Conservation (phyloP, 306 rosid species). For the Cyclanthera cordifolia region DNA sequence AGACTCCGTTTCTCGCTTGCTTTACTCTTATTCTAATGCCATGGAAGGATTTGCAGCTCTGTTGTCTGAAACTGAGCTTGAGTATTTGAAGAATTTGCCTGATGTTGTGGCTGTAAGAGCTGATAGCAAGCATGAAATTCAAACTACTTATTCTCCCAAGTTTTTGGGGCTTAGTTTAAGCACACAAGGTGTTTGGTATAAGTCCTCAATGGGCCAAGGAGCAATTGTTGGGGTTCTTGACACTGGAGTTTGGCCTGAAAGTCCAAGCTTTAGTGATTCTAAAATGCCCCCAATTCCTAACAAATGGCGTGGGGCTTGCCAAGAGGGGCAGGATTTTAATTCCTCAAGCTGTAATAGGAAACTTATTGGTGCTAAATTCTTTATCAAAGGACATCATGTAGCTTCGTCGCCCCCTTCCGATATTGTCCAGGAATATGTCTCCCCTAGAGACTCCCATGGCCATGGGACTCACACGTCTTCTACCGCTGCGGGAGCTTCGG, state of each 20-base stretch:
- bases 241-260: conserved; percentile 91
- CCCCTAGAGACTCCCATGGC: conserved; percentile 78
- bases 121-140: conserved; percentile 39
- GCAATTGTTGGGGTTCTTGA: conserved; percentile 78
- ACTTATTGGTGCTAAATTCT: conserved; percentile 88
- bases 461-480: conserved; percentile 91
- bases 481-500: conserved; percentile 63
- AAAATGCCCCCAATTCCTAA: conserved; percentile 67
- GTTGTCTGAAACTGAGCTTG: conserved; percentile 49
- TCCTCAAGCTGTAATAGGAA: conserved; percentile 60
- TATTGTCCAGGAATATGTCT: conserved; percentile 40
- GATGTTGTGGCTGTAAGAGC: conserved; percentile 63
- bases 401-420: conserved; percentile 33
- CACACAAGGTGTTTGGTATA: conserved; percentile 46
- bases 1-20: conserved; percentile 59
- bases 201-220: conserved; percentile 56
- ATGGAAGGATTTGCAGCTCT: conserved; percentile 88
- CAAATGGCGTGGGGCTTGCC: conserved; percentile 77
- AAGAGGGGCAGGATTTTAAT: conserved; percentile 58
- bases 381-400: conserved; percentile 57
- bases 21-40: conserved; percentile 69
- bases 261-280: conserved; percentile 65
- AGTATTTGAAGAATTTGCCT: conserved; percentile 39
- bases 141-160: conserved; percentile 77
- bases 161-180: conserved; percentile 57